Evolutionary conservation across 106 monocot species (phyloP).

Genomic region (Phalaenopsis equestris): DNA sequence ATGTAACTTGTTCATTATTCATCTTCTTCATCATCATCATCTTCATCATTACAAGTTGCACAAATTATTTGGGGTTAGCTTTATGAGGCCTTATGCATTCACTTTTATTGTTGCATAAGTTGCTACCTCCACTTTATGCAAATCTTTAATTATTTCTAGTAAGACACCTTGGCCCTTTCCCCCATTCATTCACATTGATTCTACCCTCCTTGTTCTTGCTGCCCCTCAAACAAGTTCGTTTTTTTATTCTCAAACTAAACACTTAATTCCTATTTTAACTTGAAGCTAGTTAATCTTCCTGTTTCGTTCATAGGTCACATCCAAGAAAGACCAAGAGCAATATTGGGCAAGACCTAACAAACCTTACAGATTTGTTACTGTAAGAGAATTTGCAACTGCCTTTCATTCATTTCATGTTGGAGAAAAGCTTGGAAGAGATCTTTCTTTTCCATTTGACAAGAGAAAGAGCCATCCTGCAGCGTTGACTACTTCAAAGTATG

Average conservation of each 20-base stretch:
- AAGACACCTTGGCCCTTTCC: neutral
- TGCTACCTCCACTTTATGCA: neutral
- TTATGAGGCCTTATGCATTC: neutral
- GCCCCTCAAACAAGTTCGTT: neutral
- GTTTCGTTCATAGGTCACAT: slow-evolving; percentile 3
- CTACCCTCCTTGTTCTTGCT: neutral
- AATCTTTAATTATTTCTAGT: neutral
- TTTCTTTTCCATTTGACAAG: slow-evolving; percentile 6
- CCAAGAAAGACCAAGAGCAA: slow-evolving; percentile 17
- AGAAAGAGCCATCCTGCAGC: slow-evolving; percentile 14
- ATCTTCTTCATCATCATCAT: neutral
- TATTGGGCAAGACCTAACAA: slow-evolving; percentile 10
- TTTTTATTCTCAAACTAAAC: no score
- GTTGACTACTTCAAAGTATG: slow-evolving; percentile 9
- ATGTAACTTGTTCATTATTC: neutral
- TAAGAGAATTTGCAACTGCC: slow-evolving; percentile 5
- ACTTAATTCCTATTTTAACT: neutral
- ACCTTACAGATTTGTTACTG: slow-evolving; percentile 13
- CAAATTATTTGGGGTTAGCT: neutral
- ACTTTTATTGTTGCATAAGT: neutral
- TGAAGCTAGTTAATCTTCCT: neutral
- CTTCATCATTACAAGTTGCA: neutral
- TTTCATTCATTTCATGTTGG: slow-evolving; percentile 17
- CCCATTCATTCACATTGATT: neutral
- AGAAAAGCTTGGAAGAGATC: neutral